A percentile compares a stretch with the other conserved stretches of the same genome.
Evolutionary conservation across 306 rosid genomes (phyloP).

Genomic region (Hylodesmum podocarpum): DNA sequence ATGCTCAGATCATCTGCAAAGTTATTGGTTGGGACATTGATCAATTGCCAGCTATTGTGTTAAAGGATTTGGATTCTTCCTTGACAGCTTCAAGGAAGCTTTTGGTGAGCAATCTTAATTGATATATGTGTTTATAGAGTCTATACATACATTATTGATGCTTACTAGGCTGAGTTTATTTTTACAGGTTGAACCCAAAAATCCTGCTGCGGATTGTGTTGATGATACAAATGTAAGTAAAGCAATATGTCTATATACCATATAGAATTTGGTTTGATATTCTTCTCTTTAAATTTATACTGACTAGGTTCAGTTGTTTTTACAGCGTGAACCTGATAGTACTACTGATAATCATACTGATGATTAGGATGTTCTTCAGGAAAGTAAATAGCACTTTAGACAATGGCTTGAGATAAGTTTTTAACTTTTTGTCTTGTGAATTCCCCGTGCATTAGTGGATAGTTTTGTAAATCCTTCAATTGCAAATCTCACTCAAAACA

Average conservation of each 20-base stretch:
- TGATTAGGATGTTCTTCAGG: not conserved
- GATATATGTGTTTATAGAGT: constrained; percentile 1
- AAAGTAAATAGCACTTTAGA: constrained; percentile 1
- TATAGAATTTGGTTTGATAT: not conserved
- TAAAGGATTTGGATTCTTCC: constrained; percentile 47
- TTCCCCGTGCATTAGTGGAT: constrained; percentile 1
- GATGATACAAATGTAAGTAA: constrained; percentile 25
- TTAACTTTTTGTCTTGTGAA: not conserved
- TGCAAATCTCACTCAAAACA: not conserved
- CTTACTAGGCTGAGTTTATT: constrained; percentile 25
- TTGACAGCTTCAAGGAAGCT: constrained; percentile 15
- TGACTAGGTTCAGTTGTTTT: constrained; percentile 17
- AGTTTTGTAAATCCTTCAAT: constrained; percentile 28
- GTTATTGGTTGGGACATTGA: constrained; percentile 70
- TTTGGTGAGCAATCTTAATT: constrained; percentile 32
- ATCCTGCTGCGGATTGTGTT: not conserved
- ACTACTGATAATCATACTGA: constrained; percentile 18
- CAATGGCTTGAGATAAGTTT: not conserved
- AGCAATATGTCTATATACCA: not conserved
- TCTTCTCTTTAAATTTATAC: not conserved
- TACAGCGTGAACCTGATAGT: constrained; percentile 37
- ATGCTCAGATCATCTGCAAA: constrained; percentile 57
- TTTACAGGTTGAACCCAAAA: constrained; percentile 33
- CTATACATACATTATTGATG: not conserved
- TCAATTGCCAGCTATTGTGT: constrained; percentile 51